Evolutionary conservation across 768 basidiomycete species (phyloP), one percentile per base, ranked within the genome.

Genomic region (Mycena olivaceomarginata): DNA sequence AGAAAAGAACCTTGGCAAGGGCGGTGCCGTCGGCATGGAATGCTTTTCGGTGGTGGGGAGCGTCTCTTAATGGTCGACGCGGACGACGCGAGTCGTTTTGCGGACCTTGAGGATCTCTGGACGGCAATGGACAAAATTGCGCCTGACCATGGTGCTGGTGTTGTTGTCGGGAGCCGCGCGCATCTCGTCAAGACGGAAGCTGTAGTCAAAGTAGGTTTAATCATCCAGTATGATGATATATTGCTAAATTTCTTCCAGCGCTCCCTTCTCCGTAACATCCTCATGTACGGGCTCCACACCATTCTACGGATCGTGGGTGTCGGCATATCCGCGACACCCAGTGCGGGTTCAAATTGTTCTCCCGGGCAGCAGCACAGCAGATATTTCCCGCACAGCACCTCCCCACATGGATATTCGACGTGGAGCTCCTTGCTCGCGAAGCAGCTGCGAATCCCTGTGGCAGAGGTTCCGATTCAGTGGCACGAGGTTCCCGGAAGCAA

Each of bases 271-370:
- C 95, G 98, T 43, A 99, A 98, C 82, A 86, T 98, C 74, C 93
- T 98, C 72, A 99, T 98, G 98, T 94, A 98, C 82, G 95, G 94
- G 5, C 91, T 99, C 74, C 98, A 99, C 84, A 93, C 96, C 22
- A 93, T 97, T 82, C 90, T 98, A 11, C 93, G 94, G 46, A 91
- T 98, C 62, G 93, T 98, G 41, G 97, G 98, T 63, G 97, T 97
- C 4, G 94, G 94, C 94, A 96, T 82, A 95, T 98, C 76, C 92
- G 96, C 37, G 97, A 98, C 87, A 99, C 98, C 20, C 98, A 98
- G 83, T 98, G 98, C 82, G 98, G 98, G 43, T 99, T 99, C 93
- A 99, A 99, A 86, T 91, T 99, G 39, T 98, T 98, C 86, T 93
- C 97, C 18, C 95, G 97, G 13, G 81, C 88, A 4, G 94, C 97